Base-by-base conservation (phyloP, 1,139 yeast genomes). In the Scheffersomyces illinoinensis region DNA sequence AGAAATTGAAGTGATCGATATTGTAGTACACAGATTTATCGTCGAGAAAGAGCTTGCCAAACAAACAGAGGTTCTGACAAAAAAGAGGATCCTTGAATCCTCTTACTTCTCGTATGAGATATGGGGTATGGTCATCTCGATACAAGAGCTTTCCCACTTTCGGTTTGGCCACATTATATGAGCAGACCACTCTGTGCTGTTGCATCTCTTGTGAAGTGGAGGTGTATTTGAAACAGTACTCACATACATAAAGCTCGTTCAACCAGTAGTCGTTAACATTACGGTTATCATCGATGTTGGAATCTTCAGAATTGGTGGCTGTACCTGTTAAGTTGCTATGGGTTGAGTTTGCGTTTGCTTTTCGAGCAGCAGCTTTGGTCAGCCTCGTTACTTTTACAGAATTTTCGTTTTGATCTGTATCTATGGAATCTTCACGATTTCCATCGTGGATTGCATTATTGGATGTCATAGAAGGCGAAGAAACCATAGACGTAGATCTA, bases 11-110 rank as follows among this genome's bases (percentile, higher is more conserved):
- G 57, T 84, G 83, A 52, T 90, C 93, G 8, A 92, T 85, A 54
- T 88, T 84, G 72, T 90, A 95, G 70, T 88, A 92, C 46, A 93
- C 89, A 0, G 97, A 90, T 72, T 95, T 95, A 71, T 91, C 93
- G 64, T 93, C 97, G n/a, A 95, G 81, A 67, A 91, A 95, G 51
- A 95, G 81, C 72, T 93, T 92, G 0, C 97, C 96, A 73, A 93
- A 90, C 5, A 95, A 77, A 59, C 96, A 88, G 62, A 95, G 74
- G 65, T 91, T 88, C 68, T 93, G 98, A 63, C 97, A 87, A 64
- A 88, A 92, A 33, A 92, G 71, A 58, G 82, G 81, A 63, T 88
- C 83, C 56, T 83, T 77, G 24, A 79, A 77, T 1, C 97, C 97
- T 64, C 85, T 83, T 0, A 93, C 84, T 61, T 84, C 84, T 57